Conservation (phyloP, 495 filamentous ascomycete genomes). For the Xeromyces bisporus region DNA sequence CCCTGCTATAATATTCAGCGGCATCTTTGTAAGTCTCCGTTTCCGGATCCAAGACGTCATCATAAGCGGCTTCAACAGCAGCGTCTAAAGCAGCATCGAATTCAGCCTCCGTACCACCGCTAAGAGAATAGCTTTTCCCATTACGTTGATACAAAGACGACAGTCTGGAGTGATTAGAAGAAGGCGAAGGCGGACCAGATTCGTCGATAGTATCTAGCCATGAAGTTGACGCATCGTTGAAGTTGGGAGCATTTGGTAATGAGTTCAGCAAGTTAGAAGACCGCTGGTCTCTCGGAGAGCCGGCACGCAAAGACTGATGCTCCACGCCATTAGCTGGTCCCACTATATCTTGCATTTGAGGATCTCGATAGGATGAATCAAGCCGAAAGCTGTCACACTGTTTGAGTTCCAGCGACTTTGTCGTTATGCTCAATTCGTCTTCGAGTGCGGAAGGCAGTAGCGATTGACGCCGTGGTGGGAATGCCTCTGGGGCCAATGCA, state of each 20-base stretch:
- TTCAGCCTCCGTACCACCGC: slow-evolving; percentile 71
- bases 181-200: slow-evolving; percentile 63
- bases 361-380: slow-evolving; percentile 1
- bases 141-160: slow-evolving; percentile 52
- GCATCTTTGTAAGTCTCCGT: slow-evolving; percentile 23
- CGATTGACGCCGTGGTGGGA: slow-evolving; percentile 27
- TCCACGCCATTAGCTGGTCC: too few relatives aligned
- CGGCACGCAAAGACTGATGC: too few relatives aligned
- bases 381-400: slow-evolving; percentile 2
- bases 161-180: slow-evolving; percentile 66
- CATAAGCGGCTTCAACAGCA: slow-evolving; percentile 89
- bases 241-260: slow-evolving; percentile 18
- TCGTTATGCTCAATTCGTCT: too few relatives aligned
- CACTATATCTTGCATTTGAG: slow-evolving; percentile 2
- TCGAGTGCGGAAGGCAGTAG: slow-evolving; percentile 16
- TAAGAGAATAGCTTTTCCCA: slow-evolving; percentile 47
- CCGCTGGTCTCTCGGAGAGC: too few relatives aligned
- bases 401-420: too few relatives aligned
- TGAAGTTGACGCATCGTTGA: slow-evolving; percentile 64
- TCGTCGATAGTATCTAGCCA: slow-evolving; percentile 98
- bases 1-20: too few relatives aligned
- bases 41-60: slow-evolving; percentile 75
- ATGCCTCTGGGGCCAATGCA: slow-evolving; percentile 8
- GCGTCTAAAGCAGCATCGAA: slow-evolving; percentile 93
- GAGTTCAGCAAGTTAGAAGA: slow-evolving; percentile 8